Evolutionary conservation across 1,284 basidiomycete species (phyloP).

Genomic region (Irpex lacteus): DNA sequence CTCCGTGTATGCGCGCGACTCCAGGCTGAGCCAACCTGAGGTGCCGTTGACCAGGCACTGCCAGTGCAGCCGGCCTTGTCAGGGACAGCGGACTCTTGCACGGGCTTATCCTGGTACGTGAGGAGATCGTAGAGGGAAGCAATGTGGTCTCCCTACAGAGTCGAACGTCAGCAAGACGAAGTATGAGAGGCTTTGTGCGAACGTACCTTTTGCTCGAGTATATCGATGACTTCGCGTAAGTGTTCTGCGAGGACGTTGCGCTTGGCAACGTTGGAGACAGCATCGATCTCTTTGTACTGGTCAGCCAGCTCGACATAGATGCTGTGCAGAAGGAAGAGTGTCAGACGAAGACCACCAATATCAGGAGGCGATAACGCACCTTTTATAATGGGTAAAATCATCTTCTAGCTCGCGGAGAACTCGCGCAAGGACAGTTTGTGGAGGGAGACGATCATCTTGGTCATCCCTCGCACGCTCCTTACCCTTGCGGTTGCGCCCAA

Average conservation of each 20-base stretch:
- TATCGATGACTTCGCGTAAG: conserved; percentile 85
- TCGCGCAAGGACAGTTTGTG: conserved; percentile 78
- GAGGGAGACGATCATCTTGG: conserved; percentile 50
- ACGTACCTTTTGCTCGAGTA: conserved; percentile 81
- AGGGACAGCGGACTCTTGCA: not conserved
- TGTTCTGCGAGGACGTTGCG: conserved; percentile 82
- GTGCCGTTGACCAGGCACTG: conserved; percentile 1
- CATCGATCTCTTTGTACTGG: conserved; percentile 86
- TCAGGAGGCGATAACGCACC: conserved; percentile 43
- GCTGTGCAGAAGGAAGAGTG: conserved; percentile 38
- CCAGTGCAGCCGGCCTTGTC: not conserved
- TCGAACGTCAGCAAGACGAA: not conserved
- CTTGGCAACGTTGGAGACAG: conserved; percentile 74
- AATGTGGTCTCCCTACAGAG: conserved; percentile 79
- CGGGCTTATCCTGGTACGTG: conserved; percentile 65
- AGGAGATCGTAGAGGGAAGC: conserved; percentile 80
- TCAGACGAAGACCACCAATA: conserved; percentile 4
- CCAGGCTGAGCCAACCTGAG: not conserved
- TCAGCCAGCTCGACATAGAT: conserved; percentile 87
- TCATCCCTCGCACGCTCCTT: conserved; percentile 13
- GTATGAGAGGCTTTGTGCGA: not conserved
- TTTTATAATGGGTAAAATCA: conserved; percentile 87
- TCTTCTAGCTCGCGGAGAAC: conserved; percentile 85
- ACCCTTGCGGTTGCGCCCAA: conserved; percentile 27
- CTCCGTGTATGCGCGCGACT: not conserved